Conservation (phyloP, 2,329 filamentous ascomycete genomes). For the Claviceps sorghi region DNA sequence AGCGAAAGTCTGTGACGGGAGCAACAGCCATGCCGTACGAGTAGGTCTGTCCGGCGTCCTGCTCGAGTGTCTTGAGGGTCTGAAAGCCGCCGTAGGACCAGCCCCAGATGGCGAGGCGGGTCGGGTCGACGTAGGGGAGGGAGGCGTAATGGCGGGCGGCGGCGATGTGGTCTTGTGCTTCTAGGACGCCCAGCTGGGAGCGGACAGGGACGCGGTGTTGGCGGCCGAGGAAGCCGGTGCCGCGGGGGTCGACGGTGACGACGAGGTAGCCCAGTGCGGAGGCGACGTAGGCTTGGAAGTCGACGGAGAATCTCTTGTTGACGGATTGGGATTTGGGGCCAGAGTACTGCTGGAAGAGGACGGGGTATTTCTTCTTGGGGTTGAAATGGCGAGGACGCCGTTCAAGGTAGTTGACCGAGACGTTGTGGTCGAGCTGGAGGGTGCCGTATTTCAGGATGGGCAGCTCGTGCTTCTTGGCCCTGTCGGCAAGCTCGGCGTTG, state of each 20-base stretch:
- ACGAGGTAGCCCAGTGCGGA: slow-evolving; percentile 81
- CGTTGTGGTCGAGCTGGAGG: slow-evolving; percentile 64
- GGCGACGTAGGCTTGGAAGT: slow-evolving; percentile 84
- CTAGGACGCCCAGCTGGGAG: slow-evolving; percentile 69
- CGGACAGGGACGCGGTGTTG: slow-evolving; percentile 69
- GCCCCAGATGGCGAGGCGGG: slow-evolving; percentile 86
- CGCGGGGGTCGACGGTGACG: slow-evolving; percentile 84
- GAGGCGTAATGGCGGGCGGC: slow-evolving; percentile 71
- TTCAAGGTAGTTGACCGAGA: slow-evolving; percentile 60
- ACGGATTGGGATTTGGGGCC: slow-evolving; percentile 90
- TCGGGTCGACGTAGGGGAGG: slow-evolving; percentile 69
- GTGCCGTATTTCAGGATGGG: slow-evolving; percentile 73
- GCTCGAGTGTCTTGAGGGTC: slow-evolving; percentile 86
- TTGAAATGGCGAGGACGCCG: slow-evolving; percentile 82
- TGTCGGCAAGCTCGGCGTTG: slow-evolving; percentile 54
- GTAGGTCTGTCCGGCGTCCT: slow-evolving; percentile 79
- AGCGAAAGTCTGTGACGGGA: slow-evolving; percentile 95
- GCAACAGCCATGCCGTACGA: slow-evolving; percentile 96
- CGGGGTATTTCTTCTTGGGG: slow-evolving; percentile 71
- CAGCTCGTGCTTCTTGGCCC: slow-evolving; percentile 62
- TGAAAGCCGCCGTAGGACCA: slow-evolving; percentile 97
- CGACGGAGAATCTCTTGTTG: slow-evolving; percentile 61
- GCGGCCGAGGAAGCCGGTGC: slow-evolving; percentile 82
- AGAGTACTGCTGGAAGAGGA: slow-evolving; percentile 89
- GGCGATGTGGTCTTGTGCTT: slow-evolving; percentile 81